Conservation (phyloP, 768 basidiomycete species). For the Collybia sp. region DNA sequence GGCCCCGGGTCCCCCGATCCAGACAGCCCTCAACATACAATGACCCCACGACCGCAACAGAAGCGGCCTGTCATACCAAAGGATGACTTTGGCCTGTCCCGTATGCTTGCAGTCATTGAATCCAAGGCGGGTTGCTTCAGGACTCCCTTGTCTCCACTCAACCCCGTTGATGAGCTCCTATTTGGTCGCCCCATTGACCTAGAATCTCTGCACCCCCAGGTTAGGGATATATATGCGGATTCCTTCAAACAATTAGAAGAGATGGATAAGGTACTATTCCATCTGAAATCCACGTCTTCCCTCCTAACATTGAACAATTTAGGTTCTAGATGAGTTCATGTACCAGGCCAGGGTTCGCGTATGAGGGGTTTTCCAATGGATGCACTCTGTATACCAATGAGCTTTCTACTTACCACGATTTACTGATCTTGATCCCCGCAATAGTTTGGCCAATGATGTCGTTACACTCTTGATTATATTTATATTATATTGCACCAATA, state of each 20-base stretch:
- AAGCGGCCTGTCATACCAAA: slow-evolving; percentile 52
- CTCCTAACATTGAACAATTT: too few relatives aligned
- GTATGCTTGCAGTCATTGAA: slow-evolving; percentile 89
- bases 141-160: slow-evolving; percentile 28
- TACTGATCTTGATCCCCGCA: too few relatives aligned
- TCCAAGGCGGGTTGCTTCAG: slow-evolving; percentile 42
- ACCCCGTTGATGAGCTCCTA: slow-evolving; percentile 68
- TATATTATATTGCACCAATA: too few relatives aligned
- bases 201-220: slow-evolving; percentile 62
- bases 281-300: too few relatives aligned
- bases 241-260: slow-evolving; percentile 74
- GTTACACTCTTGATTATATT: too few relatives aligned
- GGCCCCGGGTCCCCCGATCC: slow-evolving; percentile 16
- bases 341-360: too few relatives aligned
- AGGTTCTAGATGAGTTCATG: too few relatives aligned
- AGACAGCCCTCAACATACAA: slow-evolving; percentile 17
- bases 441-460: too few relatives aligned
- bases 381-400: too few relatives aligned
- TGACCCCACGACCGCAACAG: slow-evolving; percentile 30
- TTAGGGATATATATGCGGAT: slow-evolving; percentile 66
- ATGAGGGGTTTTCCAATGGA: too few relatives aligned
- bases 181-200: slow-evolving; percentile 65
- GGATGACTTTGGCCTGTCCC: slow-evolving; percentile 82
- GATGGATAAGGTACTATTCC: slow-evolving; percentile 60
- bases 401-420: too few relatives aligned